Evolutionary conservation across 192 early-diverging fungal species (phyloP), one percentile per base, ranked within the genome.

Genomic region (Mortierella antarctica): DNA sequence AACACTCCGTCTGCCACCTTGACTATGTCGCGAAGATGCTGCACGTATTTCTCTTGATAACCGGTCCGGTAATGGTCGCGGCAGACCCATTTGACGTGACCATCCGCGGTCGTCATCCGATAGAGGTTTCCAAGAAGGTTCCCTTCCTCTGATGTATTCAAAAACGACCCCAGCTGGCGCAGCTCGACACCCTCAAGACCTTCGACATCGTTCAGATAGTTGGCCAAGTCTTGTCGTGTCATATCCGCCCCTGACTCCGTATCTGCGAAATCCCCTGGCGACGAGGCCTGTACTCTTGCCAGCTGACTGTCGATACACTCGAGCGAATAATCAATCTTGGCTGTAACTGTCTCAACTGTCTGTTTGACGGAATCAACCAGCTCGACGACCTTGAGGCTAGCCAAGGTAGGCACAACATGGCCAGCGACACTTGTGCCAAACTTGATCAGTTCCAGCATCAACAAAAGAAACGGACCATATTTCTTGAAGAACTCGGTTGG

Each of bases 61-160:
- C 51, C 20, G 23, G 50, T 48, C 18, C 62, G 54, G 62, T 57
- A 72, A 17, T 72, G 70, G 17, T 72, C 55, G 39, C n/a, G 62
- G 15, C 70, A 72, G n/a, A 72, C 70, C 70, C 70, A 72, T 58
- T 72, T 72, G 62, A 72, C 70, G 44, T 72, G 62, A 8, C 70
- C 70, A 41, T 50, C 54, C 1, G 20, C 18, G 46, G 70, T 65
- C 10, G 55, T 57, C 61, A 72, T 65, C 14, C 70, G 61, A 52
- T 64, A 72, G 0, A 72, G 46, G 42, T 58, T 58, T 0, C 70
- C 70, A 48, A 64, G 62, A 0, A 64, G 44, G 31, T 65, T 72
- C 6, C 13, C 62, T 13, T 40, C n/a, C 31, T 45, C 18, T 2
- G 45, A 40, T 7, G 60, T 47, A 14, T 15, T 21, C 46, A 72